Base-by-base conservation (phyloP, 2,329 filamentous ascomycete genomes). In the Talaromyces sp. region DNA sequence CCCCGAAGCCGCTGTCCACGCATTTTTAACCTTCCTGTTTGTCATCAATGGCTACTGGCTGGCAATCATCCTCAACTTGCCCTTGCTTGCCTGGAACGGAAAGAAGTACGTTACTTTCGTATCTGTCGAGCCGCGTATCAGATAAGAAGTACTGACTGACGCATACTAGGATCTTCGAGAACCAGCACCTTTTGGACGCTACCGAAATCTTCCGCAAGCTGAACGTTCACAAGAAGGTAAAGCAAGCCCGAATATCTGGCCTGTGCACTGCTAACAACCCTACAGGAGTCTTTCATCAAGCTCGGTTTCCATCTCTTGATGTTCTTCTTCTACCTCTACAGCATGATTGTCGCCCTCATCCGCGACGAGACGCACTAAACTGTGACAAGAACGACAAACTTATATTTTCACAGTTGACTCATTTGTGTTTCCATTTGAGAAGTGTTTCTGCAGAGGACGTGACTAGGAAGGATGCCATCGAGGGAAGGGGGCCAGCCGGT, bases 291-390 rank as follows among this genome's bases (percentile, higher is more conserved):
- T 0, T 99, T 99, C 78, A 88, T 94, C 81, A 99, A 99, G 82
- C 90, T 99, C 50, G 94, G 93, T 60, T 99, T 99, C 84, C 94
- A 99, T 79, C 83, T 99, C 63, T 78, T 99, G 80, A 97, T 99
- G 92, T 99, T 99, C 86, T 99, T 99, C 87, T 99, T 97, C 86
- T 99, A 99, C 81, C 89, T 99, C 60, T 96, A 96, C 85, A 95
- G 90, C 88, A 95, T 94, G 90, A 94, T 94, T 69, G 93, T 97
- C 65, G 93, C 94, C 67, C 85, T 99, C 65, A 99, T 99, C 82
- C 88, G 89, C 73, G 94, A 97, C 77, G 94, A 99, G 80, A 86
- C 89, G 62, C 85, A 92, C 78, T 96, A 88, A 88, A 59, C 65
- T 69, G 70, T 61, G 66, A 67, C 56, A 68, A 71, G 67, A 68